Conservation (phyloP, 352 stramenopile genomes). For the Phytophthora pseudosyringae region DNA sequence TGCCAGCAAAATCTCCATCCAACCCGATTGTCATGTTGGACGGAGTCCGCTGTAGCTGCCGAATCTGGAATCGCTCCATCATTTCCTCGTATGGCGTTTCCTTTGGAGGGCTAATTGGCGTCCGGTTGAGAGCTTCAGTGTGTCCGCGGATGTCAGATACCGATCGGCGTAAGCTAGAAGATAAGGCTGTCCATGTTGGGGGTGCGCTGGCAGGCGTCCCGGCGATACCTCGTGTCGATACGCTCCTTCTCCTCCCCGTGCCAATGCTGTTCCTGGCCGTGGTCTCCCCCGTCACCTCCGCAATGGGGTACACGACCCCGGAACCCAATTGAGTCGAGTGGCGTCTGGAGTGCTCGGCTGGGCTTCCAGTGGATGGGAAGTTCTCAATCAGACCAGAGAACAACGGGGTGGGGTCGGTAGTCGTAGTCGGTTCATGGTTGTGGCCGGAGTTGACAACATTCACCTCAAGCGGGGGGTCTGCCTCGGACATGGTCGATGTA, state of each 20-base stretch:
- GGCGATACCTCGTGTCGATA: conserved; percentile 21
- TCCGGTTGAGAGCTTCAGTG: not conserved
- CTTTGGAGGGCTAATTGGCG: not conserved
- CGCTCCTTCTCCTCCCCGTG: conserved; percentile 17
- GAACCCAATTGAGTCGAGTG: conserved; percentile 7
- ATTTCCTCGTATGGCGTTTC: conserved; percentile 52
- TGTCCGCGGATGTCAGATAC: conserved; percentile 26
- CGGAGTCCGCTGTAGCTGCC: conserved; percentile 31
- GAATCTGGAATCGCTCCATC: conserved; percentile 61
- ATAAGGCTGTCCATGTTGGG: conserved; percentile 9
- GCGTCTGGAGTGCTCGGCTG: conserved; percentile 13
- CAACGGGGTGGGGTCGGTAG: no score
- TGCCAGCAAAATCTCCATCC: conserved; percentile 9
- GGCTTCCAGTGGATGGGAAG: no score
- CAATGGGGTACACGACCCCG: conserved; percentile 13
- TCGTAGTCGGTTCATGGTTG: no score
- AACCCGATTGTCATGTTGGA: conserved; percentile 15
- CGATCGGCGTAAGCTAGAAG: conserved; percentile 15
- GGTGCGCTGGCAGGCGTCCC: conserved; percentile 3
- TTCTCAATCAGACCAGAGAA: no score
- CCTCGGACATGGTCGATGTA: no score
- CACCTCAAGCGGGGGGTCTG: no score
- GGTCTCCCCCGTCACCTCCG: conserved; percentile 9
- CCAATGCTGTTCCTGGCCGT: not conserved
- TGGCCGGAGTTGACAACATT: no score